These are phyloP conservation scores for Gentiana macrophylla DNA, from an alignment of 257 asterid genomes.

Conservation along the genomic window DNA sequence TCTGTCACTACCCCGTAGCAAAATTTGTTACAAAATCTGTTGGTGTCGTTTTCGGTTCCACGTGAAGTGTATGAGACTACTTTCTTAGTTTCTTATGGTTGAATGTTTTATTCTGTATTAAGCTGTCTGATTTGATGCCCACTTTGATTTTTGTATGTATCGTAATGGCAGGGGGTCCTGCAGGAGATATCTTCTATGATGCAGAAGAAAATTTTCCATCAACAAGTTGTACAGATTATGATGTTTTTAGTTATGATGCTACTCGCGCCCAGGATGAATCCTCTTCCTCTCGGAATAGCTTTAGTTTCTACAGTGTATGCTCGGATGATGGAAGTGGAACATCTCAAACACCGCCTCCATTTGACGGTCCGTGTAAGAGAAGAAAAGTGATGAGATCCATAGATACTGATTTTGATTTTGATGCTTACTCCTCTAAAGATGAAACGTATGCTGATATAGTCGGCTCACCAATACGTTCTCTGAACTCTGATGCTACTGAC, in stretches of 20 bases:
- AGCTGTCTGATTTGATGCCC: too few relatives aligned
- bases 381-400: slow-evolving; percentile 52
- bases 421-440: slow-evolving; percentile 17
- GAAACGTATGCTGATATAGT: slow-evolving; percentile 21
- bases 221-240: slow-evolving; percentile 17
- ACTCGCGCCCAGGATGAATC: slow-evolving; percentile 25
- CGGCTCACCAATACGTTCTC: slow-evolving; percentile 33
- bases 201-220: slow-evolving; percentile 46
- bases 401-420: slow-evolving; percentile 23
- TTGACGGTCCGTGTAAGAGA: slow-evolving; percentile 52
- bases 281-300: slow-evolving; percentile 42
- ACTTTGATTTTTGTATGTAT: too few relatives aligned
- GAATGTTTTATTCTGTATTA: too few relatives aligned
- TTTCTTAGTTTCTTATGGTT: too few relatives aligned
- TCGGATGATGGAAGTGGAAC: slow-evolving; percentile 16
- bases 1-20: too few relatives aligned
- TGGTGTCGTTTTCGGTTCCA: too few relatives aligned
- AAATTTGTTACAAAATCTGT: too few relatives aligned
- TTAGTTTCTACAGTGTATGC: slow-evolving; percentile 31
- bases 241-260: slow-evolving; percentile 18
- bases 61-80: too few relatives aligned
- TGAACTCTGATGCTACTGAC: slow-evolving; percentile 27
- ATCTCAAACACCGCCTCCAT: slow-evolving; percentile 55
- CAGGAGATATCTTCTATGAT: slow-evolving; percentile 77
- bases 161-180: slow-evolving; percentile 13